These are phyloP conservation scores for Aspergillus sp. DNA, from an alignment of 2,329 filamentous ascomycete genomes.

Conservation along the genomic window DNA sequence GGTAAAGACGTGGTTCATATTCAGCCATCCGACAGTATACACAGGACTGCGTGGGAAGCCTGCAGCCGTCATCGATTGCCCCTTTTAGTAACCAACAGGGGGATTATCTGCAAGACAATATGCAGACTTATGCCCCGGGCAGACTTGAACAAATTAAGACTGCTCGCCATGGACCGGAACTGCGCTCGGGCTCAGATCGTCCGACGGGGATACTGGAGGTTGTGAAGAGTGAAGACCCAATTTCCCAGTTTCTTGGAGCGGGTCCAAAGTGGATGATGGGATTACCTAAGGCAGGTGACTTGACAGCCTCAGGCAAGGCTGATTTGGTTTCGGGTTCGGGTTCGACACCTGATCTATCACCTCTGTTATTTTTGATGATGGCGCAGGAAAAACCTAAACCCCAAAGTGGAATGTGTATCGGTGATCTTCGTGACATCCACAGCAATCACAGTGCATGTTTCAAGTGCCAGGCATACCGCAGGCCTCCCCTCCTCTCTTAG, in stretches of 20 bases:
- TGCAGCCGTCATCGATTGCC: neutral
- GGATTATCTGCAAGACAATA: neutral
- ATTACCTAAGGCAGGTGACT: constrained; percentile 1
- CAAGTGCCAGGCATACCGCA: neutral
- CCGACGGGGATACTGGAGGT: neutral
- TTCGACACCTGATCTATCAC: neutral
- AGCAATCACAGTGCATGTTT: neutral
- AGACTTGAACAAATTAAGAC: neutral
- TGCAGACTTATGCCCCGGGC: neutral
- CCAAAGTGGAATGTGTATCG: neutral
- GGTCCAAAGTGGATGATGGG: neutral
- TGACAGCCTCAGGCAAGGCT: constrained; percentile 6
- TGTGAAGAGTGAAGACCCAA: neutral
- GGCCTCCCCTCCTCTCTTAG: neutral
- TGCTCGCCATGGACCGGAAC: no score
- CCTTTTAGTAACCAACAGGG: neutral
- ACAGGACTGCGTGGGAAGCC: neutral
- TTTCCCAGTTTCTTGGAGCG: neutral
- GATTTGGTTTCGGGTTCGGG: neutral
- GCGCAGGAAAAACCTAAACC: neutral
- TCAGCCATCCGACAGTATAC: neutral
- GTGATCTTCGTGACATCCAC: neutral
- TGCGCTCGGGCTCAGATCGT: neutral
- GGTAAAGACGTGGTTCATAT: neutral
- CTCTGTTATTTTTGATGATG: neutral